Evolutionary conservation across 305 asterid genomes (phyloP), one percentile per base, ranked within the genome.

Genomic region (Solanum chacoense): DNA sequence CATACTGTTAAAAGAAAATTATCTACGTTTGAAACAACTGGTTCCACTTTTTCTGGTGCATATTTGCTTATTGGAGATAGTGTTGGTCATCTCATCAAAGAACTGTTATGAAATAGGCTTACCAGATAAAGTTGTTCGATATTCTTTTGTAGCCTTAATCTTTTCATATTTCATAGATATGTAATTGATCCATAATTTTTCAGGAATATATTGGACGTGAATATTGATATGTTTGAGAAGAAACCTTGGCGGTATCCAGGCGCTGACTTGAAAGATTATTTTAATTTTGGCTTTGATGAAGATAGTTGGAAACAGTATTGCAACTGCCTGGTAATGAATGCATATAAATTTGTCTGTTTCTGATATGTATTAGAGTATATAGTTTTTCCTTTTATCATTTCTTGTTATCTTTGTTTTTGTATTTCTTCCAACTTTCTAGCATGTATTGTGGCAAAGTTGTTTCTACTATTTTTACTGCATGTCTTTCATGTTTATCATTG

Each of bases 221-320:
- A 91, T 88, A 90, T 90, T 45, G 93, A 91, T 89, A 85, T 90
- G 69, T 86, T 91, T 18, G 90, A 87, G 72, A 45, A 86, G 74
- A 93, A 93, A 90, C 93, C 91, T 89, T 91, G 94, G 93, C 89
- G 90, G 72, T 75, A 90, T 89, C 91, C 91, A 38, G 90, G 89
- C 22, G 88, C 76, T 69, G 92, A 93, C 81, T 67, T 93, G 65
- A 90, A 91, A 29, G 92, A 93, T 81, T 93, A 85, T 88, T 93
- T 93, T 89, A 91, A 93, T 91, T 93, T 87, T 91, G 93, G 93
- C 32, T 89, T 93, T 45, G 86, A 91, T 87, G 94, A 93, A 89
- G 90, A 91, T 86, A 89, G 92, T 59, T 91, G 93, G 94, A 93
- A 90, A 87, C 42, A 69, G 55, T 93, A 90, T 81, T 91, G 91